Percentiles rank a stretch among this genome's conserved stretches.
phyloP scores from a whole-genome alignment of 805 yeast species.

The Millerozyma acaciae region DNA sequence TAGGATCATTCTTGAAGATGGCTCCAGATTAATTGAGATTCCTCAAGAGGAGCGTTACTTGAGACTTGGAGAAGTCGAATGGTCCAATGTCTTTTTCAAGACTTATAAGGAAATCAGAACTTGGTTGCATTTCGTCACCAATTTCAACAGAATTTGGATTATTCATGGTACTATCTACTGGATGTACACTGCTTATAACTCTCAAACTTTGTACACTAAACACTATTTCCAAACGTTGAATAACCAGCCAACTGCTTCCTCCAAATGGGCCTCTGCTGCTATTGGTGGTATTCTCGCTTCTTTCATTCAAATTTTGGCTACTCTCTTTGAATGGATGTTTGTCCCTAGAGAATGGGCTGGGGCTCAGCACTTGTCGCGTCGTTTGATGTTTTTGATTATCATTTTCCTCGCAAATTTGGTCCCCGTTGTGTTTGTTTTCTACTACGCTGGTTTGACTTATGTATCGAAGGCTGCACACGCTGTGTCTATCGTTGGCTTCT shows the following conservation, averaged over 20 bases:
- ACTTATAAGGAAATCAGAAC: conserved; percentile 95
- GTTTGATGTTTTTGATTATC: conserved; percentile 68
- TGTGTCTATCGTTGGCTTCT: conserved; percentile 83
- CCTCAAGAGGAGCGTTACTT: conserved; percentile 87
- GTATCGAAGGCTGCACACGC: conserved; percentile 70
- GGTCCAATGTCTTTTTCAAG: conserved; percentile 91
- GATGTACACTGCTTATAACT: conserved; percentile 92
- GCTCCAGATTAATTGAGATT: conserved; percentile 84
- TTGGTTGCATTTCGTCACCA: conserved; percentile 93
- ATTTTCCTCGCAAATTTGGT: conserved; percentile 73
- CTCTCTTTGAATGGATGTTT: conserved; percentile 88
- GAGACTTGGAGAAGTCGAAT: conserved; percentile 85
- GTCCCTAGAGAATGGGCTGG: conserved; percentile 99
- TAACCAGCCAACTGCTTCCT: conserved; percentile 85
- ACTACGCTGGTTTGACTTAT: conserved; percentile 65
- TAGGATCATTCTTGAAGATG: conserved; percentile 86
- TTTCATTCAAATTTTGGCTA: conserved; percentile 78
- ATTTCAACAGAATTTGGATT: conserved; percentile 98
- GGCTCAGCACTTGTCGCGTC: conserved; percentile 91
- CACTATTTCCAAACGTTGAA: conserved; percentile 79
- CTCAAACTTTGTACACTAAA: conserved; percentile 87
- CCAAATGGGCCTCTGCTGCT: conserved; percentile 90
- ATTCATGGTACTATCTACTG: conserved; percentile 86
- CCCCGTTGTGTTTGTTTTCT: conserved; percentile 82
- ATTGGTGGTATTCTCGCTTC: conserved; percentile 89